A percentile compares a stretch with the other conserved stretches of the same genome.
Conservation (phyloP, 331 rosid species). For the Malus hybrid region DNA sequence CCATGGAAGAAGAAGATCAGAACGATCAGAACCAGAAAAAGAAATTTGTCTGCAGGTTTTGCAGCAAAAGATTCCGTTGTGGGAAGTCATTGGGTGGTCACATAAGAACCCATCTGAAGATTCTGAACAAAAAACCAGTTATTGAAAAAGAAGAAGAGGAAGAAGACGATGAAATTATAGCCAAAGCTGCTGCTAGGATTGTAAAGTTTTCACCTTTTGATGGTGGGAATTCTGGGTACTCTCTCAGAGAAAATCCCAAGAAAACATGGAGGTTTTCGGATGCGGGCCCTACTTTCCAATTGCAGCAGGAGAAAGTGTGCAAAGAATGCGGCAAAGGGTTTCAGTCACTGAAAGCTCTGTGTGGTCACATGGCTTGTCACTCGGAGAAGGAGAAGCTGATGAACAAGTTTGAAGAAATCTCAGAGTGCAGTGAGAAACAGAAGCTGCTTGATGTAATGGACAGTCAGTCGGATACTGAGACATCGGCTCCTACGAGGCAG, state of each 20-base stretch:
- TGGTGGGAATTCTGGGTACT: conserved; percentile 35
- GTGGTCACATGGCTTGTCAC: conserved; percentile 91
- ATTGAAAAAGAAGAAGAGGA: conserved; percentile 15
- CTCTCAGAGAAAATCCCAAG: conserved; percentile 77
- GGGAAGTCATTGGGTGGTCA: conserved; percentile 83
- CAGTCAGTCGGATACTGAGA: conserved; percentile 58
- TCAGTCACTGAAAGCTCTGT: conserved; percentile 66
- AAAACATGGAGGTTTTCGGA: conserved; percentile 57
- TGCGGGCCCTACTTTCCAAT: conserved; percentile 20
- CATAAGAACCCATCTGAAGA: conserved; percentile 67
- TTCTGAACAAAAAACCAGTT: conserved; percentile 43
- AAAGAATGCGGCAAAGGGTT: conserved; percentile 84
- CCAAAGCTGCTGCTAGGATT: neutral
- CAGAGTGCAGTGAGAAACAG: conserved; percentile 21
- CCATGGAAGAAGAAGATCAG: conserved; percentile 14
- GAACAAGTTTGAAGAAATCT: conserved; percentile 18
- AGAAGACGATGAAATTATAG: conserved; percentile 21
- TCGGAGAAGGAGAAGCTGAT: conserved; percentile 49
- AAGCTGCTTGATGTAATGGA: conserved; percentile 36
- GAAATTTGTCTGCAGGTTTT: conserved; percentile 67
- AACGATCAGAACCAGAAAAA: conserved; percentile 38
- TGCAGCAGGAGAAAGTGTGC: conserved; percentile 39
- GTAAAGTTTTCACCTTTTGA: conserved; percentile 26
- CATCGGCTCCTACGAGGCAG: conserved; percentile 40
- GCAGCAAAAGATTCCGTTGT: conserved; percentile 50